Base-by-base conservation (phyloP, 2,329 filamentous ascomycete species). In the Fusarium sp. region DNA sequence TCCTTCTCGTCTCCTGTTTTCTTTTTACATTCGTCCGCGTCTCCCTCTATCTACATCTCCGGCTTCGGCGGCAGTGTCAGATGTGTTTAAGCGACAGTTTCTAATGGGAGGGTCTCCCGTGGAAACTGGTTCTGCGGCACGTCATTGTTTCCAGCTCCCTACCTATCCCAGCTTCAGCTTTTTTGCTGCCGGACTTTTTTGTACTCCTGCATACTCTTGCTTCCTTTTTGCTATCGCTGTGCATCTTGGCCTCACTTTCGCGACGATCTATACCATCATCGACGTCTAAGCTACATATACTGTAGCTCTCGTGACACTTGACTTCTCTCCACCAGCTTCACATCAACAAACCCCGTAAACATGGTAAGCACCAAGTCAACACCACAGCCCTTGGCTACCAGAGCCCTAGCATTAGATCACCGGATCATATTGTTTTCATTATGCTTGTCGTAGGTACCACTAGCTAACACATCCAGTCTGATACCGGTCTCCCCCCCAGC, bases 401-500 rank as follows among this genome's bases (percentile, higher is more conserved):
- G 18, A 57, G 11, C 20, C 22, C 40, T 20, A 45, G n/a, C 37
- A 40, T 18, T 11, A 11, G 18, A 40, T 40, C 45, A 40, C 6
- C 38, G 38, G 27, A 34, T 6, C 34, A 35, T 5, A 8, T 5
- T 20, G 34, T 2, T 18, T 7, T 40, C 16, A 50, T n/a, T 6
- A 29, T n/a, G 45, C 45, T 5, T n/a, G 16, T 10, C 9, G 24
- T 24, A 22, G 14, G 8, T 47, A 47, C 14, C 42, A 22, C 11
- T 13, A 29, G 42, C 71, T 76, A 65, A 75, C 63, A 24, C 29
- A 7, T 31, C 13, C 77, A 93, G 91, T 85, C 89, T 80, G 93
- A 95, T 66, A 92, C 93, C 77, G 96, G 96, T 82, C 91, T 98
- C 73, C 95, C 95, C 72, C 83, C 91, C 59, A 91, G 92, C 83